Conservation (phyloP, 2,329 filamentous ascomycete species). For the Pseudopithomyces chartarum region DNA sequence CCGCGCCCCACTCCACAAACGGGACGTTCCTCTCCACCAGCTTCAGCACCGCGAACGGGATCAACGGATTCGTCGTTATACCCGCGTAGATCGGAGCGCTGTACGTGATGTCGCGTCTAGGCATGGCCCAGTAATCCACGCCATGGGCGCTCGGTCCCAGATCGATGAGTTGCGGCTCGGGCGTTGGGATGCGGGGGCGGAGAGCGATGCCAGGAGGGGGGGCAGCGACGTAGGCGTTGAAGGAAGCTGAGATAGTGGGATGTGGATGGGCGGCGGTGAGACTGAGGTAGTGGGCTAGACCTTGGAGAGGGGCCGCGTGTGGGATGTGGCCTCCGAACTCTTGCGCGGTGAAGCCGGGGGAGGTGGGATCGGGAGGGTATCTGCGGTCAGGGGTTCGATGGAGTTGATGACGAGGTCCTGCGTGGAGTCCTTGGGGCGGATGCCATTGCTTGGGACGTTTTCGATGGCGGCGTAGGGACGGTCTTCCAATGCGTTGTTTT, state of each 20-base stretch:
- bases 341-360: too few relatives aligned
- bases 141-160: not conserved
- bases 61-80: constrained; percentile 19
- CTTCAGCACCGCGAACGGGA: constrained; percentile 27
- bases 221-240: not conserved
- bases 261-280: not conserved
- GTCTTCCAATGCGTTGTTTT: too few relatives aligned
- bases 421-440: constrained; percentile 10
- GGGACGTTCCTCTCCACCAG: constrained; percentile 27
- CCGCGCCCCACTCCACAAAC: too few relatives aligned
- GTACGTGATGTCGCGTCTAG: not conserved
- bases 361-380: too few relatives aligned
- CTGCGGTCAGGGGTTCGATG: constrained; percentile 6
- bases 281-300: not conserved
- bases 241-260: not conserved
- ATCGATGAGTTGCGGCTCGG: not conserved
- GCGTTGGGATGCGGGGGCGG: not conserved
- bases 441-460: not conserved
- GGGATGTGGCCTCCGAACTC: too few relatives aligned
- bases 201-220: not conserved
- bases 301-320: not conserved
- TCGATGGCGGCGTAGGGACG: too few relatives aligned
- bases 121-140: not conserved
- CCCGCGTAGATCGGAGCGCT: constrained; percentile 19
- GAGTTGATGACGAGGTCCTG: constrained; percentile 25